These are phyloP conservation scores for Vicia faba DNA, from an alignment of 306 rosid genomes.

Conservation along the genomic window DNA sequence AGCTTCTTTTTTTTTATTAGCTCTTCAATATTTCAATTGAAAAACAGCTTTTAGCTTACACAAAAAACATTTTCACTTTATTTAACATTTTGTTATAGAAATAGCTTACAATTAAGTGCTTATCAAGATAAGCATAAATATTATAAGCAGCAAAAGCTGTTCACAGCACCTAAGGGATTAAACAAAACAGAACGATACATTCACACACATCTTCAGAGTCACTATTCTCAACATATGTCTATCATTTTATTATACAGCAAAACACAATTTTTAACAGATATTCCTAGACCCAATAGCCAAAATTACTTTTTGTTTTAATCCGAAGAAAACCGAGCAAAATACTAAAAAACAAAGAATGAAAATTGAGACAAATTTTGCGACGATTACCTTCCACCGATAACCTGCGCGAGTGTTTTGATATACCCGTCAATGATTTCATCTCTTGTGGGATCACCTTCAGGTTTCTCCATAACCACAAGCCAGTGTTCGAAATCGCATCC, in stretches of 20 bases:
- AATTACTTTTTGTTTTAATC: neutral
- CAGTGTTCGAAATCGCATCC: slow-evolving; percentile 98
- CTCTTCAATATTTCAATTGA: neutral
- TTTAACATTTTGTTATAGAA: neutral
- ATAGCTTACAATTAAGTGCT: neutral
- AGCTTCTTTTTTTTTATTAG: neutral
- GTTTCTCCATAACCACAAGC: slow-evolving; percentile 93
- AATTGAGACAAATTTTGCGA: neutral
- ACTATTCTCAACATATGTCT: too few relatives aligned
- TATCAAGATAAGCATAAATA: too few relatives aligned
- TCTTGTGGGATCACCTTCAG: slow-evolving; percentile 67
- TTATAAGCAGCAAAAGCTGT: neutral
- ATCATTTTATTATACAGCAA: neutral
- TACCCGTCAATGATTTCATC: slow-evolving; percentile 79
- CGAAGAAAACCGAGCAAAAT: too few relatives aligned
- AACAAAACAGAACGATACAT: too few relatives aligned
- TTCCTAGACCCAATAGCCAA: neutral
- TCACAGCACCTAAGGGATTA: too few relatives aligned
- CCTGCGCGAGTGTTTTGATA: slow-evolving; percentile 71
- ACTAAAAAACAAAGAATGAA: neutral
- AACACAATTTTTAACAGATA: neutral
- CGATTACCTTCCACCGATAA: slow-evolving; percentile 65
- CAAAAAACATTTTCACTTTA: neutral
- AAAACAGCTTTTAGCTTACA: neutral
- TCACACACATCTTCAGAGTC: too few relatives aligned